These are phyloP conservation scores for Corymbia maculata DNA, from an alignment of 345 rosid genomes.

Conservation along the genomic window DNA sequence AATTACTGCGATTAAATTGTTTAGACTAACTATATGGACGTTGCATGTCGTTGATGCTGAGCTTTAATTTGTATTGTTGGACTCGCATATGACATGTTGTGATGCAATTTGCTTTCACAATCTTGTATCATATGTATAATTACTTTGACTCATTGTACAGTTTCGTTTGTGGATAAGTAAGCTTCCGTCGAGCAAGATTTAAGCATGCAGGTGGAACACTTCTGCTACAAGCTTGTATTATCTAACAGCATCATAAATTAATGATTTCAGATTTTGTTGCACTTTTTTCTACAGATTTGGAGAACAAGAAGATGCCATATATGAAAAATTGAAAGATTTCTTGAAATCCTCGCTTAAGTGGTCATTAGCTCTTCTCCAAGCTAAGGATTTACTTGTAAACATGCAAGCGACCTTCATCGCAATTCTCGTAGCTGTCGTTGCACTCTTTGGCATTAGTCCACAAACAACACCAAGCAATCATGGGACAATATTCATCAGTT, in stretches of 20 bases:
- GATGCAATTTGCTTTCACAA: background rate
- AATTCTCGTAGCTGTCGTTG: rapidly evolving
- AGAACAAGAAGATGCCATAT: background rate
- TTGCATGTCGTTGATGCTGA: background rate
- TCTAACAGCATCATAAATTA: background rate
- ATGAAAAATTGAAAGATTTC: background rate
- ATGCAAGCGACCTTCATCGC: background rate
- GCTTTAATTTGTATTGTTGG: background rate
- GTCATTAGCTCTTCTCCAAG: background rate
- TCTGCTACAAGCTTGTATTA: background rate
- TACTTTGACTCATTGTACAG: background rate
- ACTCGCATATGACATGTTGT: background rate
- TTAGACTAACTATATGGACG: background rate
- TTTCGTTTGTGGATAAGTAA: background rate
- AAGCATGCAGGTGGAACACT: background rate
- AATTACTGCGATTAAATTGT: background rate
- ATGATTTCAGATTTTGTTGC: background rate
- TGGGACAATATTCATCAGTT: background rate
- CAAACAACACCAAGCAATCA: background rate
- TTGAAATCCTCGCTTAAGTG: background rate
- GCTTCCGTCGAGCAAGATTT: background rate
- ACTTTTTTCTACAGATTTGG: background rate
- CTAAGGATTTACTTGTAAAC: background rate
- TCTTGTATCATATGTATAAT: background rate
- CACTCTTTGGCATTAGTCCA: background rate